phyloP scores from a whole-genome alignment of 805 yeast species.

The Barnettozyma californica region DNA sequence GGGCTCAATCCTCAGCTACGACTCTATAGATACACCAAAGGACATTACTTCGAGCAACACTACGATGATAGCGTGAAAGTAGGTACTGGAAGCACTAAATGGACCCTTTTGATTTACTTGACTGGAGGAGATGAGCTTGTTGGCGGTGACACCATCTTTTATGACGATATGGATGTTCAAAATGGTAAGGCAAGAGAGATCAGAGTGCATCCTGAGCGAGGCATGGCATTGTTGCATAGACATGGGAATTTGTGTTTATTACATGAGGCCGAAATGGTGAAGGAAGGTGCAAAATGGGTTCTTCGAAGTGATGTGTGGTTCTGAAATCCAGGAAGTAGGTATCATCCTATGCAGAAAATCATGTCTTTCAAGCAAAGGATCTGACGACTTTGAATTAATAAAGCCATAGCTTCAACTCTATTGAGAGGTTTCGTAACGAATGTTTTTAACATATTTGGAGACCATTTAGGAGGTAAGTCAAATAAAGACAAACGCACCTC shows the following conservation, averaged over 20 bases:
- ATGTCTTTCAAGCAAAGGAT: no score
- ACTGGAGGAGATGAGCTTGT: conserved; percentile 49
- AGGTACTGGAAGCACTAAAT: conserved; percentile 40
- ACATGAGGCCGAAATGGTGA: conserved; percentile 53
- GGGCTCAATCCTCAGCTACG: conserved; percentile 54
- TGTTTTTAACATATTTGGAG: no score
- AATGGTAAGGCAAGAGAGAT: conserved; percentile 18
- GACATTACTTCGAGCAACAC: conserved; percentile 57
- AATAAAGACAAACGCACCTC: no score
- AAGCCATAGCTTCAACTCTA: no score
- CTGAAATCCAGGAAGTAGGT: no score
- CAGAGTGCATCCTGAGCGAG: conserved; percentile 43
- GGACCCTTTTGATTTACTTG: conserved; percentile 56
- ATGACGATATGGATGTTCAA: conserved; percentile 23
- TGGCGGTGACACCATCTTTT: conserved; percentile 59
- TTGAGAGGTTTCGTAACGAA: no score
- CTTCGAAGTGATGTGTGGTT: conserved; percentile 52
- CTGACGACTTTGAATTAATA: no score
- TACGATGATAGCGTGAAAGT: conserved; percentile 52
- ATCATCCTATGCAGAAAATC: no score
- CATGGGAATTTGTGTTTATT: conserved; percentile 61
- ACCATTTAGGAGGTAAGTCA: no score
- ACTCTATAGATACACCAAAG: conserved; percentile 47
- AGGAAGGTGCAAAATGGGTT: conserved; percentile 55
- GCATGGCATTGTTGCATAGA: conserved; percentile 56